Evolutionary conservation across 2,329 filamentous ascomycete species (phyloP), one percentile per base, ranked within the genome.

Genomic region (Whalleya microplaca): DNA sequence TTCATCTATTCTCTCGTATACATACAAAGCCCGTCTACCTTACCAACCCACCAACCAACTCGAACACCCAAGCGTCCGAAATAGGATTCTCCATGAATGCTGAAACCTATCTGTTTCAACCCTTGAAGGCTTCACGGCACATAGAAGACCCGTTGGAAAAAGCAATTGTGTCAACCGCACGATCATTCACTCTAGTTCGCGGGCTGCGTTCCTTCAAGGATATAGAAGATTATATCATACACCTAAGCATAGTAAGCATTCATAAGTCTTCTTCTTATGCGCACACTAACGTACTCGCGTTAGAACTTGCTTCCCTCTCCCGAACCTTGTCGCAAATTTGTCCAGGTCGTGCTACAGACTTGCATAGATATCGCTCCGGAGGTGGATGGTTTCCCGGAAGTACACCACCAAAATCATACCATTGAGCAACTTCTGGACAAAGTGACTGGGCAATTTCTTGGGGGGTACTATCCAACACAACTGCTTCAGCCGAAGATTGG

Each of bases 81-180:
- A 52, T n/a, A 3, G 12, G 29, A 23, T 52, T 56, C 23, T 48
- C 47, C 1, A 46, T 44, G 14, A 19, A 50, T 12, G 48, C 47
- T 18, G 45, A 62, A 9, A 16, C n/a, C 2, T 40, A 41, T 3
- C 43, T 62, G 19, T 53, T 60, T 23, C 9, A 18, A 1, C 59
- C 59, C 2, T 18, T 62, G 16, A 46, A 18, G 12, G 32, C 14
- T 10, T 53, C 42, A 3, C 48, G 41, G 4, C 40, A 41, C 1
- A 10, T 21, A 16, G 43, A 50, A 10, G 41, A 54, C 14, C 51
- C 57, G 12, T 18, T 60, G 19, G 20, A 43, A 12, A 48, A 48
- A 41, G 60, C 60, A 5, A 63, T 63, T 7, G 42, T 63, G 8
- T 56, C 55, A 7, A 53, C 52, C 16, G 48, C 60, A 10, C 41